Evolutionary conservation across 768 basidiomycete genomes (phyloP).

Genomic region (Hypsizygus marmoreus): DNA sequence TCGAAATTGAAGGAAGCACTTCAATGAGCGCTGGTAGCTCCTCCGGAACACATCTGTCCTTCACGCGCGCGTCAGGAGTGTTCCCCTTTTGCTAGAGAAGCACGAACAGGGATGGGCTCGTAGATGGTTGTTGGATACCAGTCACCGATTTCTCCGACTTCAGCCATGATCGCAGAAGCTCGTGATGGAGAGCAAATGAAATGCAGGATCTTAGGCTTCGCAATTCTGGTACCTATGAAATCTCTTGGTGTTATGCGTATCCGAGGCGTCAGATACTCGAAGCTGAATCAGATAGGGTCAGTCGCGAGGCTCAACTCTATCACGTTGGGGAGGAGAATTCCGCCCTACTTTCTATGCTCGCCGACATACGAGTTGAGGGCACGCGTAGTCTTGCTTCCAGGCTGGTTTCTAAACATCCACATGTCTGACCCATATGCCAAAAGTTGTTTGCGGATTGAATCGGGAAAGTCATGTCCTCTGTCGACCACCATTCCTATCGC

Average conservation of each 20-base stretch:
- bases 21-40: constrained; percentile 69
- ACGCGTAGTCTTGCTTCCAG: constrained; percentile 60
- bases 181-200: constrained; percentile 85
- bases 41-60: constrained; percentile 80
- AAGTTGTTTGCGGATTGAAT: constrained; percentile 53
- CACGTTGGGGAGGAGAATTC: constrained; percentile 3
- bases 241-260: constrained; percentile 74
- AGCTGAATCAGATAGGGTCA: constrained; percentile 44
- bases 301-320: background rate
- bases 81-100: background rate
- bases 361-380: constrained; percentile 77
- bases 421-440: constrained; percentile 68
- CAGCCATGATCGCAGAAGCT: constrained; percentile 64
- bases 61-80: constrained; percentile 6
- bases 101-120: constrained; percentile 83
- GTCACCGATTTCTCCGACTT: constrained; percentile 50
- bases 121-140: constrained; percentile 77
- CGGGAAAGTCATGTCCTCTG: constrained; percentile 75
- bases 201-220: constrained; percentile 59
- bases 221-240: constrained; percentile 54
- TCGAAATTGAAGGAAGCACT: constrained; percentile 57
- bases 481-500: constrained; percentile 84
- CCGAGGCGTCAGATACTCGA: constrained; percentile 75
- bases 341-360: constrained; percentile 71
- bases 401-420: constrained; percentile 75